Evolutionary conservation across 1,284 basidiomycete species (phyloP), one percentile per base, ranked within the genome.

Genomic region (Lignosus rhinocerotis): DNA sequence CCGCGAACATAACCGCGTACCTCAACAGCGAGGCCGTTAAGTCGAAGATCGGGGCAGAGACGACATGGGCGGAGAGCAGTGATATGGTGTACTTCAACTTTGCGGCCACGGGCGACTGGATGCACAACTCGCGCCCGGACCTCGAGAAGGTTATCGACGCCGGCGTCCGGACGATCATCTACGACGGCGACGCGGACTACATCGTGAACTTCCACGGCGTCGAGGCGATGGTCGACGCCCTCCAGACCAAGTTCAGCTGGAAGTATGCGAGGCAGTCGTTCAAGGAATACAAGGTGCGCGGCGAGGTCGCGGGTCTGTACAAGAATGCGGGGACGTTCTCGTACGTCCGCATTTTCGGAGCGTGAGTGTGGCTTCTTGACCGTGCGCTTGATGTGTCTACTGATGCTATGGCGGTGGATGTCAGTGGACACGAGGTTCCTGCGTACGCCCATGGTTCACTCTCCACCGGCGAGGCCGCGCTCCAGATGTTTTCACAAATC

Each of bases 311-410:
- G 3, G 85, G 83, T 2, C 67, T 80, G 41, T 84, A 74, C 73
- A 86, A 86, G 74, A 85, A 83, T 53, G 81, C 84, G 1, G 84
- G 84, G 2, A 82, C 77, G 2, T 81, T 86, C 69, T 85, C 83
- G 7, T 86, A 85, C 62, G 69, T 86, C 32, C 78, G 84, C 17
- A 75, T 86, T 21, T 81, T 73, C 57, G 81, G 79, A 45, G 80
- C 83, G 50, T 69, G 60, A 66, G 68, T 68, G 7, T 1, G 10
- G 2, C 10, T 42, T 25, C 34, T 43, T 14, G 19, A 16, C 42
- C 10, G 4, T 1, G 16, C 16, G 14, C 3, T n/a, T 36, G 55
- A 30, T 36, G 30, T 2, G 32, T 12, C 6, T 33, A 43, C 43
- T 52, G 21, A 48, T 17, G 19, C 7, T 12, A 3, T 3, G n/a